Evolutionary conservation across 2,329 filamentous ascomycete species (phyloP), one percentile per base, ranked within the genome.

Genomic region (Pseudocercospora fijiensis): DNA sequence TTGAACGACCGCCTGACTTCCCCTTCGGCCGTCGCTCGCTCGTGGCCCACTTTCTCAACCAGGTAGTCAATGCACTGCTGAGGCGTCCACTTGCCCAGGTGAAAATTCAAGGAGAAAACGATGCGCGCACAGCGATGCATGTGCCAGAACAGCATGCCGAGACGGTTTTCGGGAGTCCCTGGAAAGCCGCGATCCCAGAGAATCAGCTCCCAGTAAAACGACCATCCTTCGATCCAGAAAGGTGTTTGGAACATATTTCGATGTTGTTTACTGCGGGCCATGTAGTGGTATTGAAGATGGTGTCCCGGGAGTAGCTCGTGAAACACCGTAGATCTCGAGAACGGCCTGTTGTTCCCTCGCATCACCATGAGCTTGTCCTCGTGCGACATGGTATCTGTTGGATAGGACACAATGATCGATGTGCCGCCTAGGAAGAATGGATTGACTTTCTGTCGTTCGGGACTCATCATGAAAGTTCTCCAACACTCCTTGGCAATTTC

Each of bases 271-370:
- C 80, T 72, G 6, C 85, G 79, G 13, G 76, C 73, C 16, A 78
- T 80, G 69, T 83, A 78, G 72, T 82, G 81, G 16, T 81, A 73
- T 70, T 87, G 85, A 27, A 86, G 76, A 58, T 84, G 79, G 65
- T 86, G 84, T 0, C 85, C 85, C 0, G 85, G 85, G 13, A 87
- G 83, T 73, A 87, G 81, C 72, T 87, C 85, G 71, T 87, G 85
- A 69, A 87, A 87, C 1, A 85, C 85, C 0, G 84, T 87, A 5
- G 84, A 83, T 1, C 82, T 80, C 4, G 83, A 77, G 72, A 86
- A 85, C 69, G 85, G 82, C 0, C 79, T 78, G 68, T 85, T 86
- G 73, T 87, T 87, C 10, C 84, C 83, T 18, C 84, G 81, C 79
- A 87, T 82, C 59, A 82, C 81, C 85, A 86, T 87, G 67, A 83